Conservation (phyloP, 805 yeast species). For the Hanseniaspora lachancei region DNA sequence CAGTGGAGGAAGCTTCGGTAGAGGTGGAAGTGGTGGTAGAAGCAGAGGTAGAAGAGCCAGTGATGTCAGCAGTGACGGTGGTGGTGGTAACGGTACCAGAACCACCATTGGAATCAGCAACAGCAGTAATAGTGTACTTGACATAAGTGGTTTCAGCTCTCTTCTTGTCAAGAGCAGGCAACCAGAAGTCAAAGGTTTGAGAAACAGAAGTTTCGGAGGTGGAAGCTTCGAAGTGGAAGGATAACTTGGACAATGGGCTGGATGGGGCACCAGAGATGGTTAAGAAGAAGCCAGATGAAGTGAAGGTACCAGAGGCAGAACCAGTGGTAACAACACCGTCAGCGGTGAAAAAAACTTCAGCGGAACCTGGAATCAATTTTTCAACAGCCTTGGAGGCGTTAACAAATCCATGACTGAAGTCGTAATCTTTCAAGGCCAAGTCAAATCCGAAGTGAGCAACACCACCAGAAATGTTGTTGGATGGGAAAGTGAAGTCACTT, state of each 20-base stretch:
- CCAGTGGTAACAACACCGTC: neutral
- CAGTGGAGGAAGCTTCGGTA: neutral
- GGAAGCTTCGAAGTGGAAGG: neutral
- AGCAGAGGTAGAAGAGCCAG: neutral
- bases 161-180: neutral
- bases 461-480: neutral
- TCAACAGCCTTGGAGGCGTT: neutral
- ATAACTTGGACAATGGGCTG: neutral
- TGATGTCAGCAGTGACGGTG: conserved; percentile 1
- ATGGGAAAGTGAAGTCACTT: conserved; percentile 1
- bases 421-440: neutral
- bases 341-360: neutral
- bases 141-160: conserved; percentile 3
- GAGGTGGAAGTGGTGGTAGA: neutral
- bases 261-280: conserved; percentile 3
- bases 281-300: conserved; percentile 3
- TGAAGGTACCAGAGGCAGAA: neutral
- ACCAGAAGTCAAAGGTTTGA: conserved; percentile 2
- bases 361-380: neutral
- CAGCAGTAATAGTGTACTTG: conserved; percentile 1
- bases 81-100: conserved; percentile 1
- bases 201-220: neutral
- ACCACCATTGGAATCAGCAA: conserved; percentile 10
- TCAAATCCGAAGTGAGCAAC: neutral
- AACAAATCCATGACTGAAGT: neutral